phyloP scores from a whole-genome alignment of 345 rosid species.

The Erucastrum elatum region DNA sequence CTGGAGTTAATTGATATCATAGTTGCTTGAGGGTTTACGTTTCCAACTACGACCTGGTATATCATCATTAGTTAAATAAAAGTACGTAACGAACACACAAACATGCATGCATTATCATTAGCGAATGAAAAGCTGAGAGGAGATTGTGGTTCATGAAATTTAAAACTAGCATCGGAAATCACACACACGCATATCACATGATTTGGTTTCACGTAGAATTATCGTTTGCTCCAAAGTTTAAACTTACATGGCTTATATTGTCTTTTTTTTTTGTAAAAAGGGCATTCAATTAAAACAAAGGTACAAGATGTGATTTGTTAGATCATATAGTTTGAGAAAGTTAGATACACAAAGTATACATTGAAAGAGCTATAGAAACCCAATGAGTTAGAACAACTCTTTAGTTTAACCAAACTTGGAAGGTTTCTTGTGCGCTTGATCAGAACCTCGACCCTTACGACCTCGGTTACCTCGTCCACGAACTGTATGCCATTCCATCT shows the following conservation, averaged over 20 bases:
- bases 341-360: no score
- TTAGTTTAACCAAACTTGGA: no score
- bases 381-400: no score
- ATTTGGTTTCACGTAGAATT: neutral
- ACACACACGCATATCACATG: neutral
- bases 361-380: no score
- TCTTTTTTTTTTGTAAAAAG: no score
- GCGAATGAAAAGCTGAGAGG: constrained; percentile 11
- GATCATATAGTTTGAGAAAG: no score
- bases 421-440: no score
- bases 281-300: no score
- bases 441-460: no score
- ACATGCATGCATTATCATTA: constrained; percentile 28
- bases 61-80: constrained; percentile 19
- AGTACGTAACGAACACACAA: constrained; percentile 24
- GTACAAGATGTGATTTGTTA: no score
- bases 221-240: neutral
- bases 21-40: constrained; percentile 32
- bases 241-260: neutral
- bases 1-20: constrained; percentile 12
- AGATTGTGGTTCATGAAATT: constrained; percentile 8
- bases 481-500: no score
- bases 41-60: constrained; percentile 29
- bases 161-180: neutral
- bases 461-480: no score